phyloP scores from a whole-genome alignment of 176 grass and related monocot species.

The barley (Hordeum vulgare) region MorexV3_pseudomolecules_assembly NC_058521.1:20096068-20096567 shows the following conservation, averaged over 20 bases:
- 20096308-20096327: background rate
- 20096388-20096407: background rate
- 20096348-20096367: background rate
- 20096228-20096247: background rate
- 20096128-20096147: too few species aligned
- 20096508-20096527: too few species aligned
- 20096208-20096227: too few species aligned
- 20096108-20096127: too few species aligned
- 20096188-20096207: too few species aligned
- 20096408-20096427: background rate
- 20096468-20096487: background rate
- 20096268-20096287: background rate
- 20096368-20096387: background rate
- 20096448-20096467: background rate
- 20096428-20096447: background rate
- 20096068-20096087: too few species aligned
- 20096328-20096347: background rate
- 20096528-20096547: background rate
- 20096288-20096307: background rate
- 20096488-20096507: background rate
- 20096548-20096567: background rate
- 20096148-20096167: too few species aligned
- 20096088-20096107: too few species aligned
- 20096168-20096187: too few species aligned
- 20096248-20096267: background rate